These are phyloP conservation scores for Colletotrichum brevisporum DNA, from an alignment of 2,329 filamentous ascomycete species.

Conservation along the genomic window DNA sequence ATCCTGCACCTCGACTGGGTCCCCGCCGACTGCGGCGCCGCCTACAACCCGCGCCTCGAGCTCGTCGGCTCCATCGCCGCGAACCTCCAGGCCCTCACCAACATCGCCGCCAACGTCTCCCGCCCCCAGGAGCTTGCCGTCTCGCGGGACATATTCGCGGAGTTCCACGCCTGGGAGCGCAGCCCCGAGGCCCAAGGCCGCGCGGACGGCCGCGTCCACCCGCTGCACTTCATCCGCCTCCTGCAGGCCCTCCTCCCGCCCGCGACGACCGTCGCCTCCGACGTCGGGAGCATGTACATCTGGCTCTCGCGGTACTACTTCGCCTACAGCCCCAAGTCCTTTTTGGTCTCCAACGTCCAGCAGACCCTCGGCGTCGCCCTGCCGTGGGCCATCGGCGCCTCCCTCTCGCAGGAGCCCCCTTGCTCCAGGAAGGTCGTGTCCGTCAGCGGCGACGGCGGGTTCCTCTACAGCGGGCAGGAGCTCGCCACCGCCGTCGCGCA, in stretches of 20 bases:
- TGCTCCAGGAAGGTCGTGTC: constrained; percentile 60
- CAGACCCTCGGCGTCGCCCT: constrained; percentile 64
- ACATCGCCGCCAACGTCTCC: constrained; percentile 49
- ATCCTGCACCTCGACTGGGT: constrained; percentile 60
- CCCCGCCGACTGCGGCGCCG: constrained; percentile 54
- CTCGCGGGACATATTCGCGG: constrained; percentile 50
- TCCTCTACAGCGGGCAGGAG: constrained; percentile 64
- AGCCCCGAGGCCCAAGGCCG: constrained; percentile 41
- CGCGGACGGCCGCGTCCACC: constrained; percentile 55
- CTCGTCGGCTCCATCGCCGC: constrained; percentile 58
- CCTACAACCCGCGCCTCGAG: constrained; percentile 58
- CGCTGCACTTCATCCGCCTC: constrained; percentile 59
- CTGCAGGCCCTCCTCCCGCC: constrained; percentile 57
- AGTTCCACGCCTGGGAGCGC: constrained; percentile 53
- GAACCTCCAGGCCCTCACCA: constrained; percentile 54
- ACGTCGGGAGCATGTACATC: constrained; percentile 65
- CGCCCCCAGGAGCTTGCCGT: constrained; percentile 53
- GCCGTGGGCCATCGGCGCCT: constrained; percentile 63
- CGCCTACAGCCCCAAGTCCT: constrained; percentile 58
- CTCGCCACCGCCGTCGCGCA: constrained; percentile 61
- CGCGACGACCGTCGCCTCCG: constrained; percentile 58
- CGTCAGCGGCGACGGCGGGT: constrained; percentile 62
- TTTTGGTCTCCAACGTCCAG: constrained; percentile 63
- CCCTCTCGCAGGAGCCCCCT: constrained; percentile 57
- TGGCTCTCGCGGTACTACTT: constrained; percentile 62